phyloP scores from a whole-genome alignment of 192 early-diverging fungal genomes.

The Linnemannia schmuckeri region DNA sequence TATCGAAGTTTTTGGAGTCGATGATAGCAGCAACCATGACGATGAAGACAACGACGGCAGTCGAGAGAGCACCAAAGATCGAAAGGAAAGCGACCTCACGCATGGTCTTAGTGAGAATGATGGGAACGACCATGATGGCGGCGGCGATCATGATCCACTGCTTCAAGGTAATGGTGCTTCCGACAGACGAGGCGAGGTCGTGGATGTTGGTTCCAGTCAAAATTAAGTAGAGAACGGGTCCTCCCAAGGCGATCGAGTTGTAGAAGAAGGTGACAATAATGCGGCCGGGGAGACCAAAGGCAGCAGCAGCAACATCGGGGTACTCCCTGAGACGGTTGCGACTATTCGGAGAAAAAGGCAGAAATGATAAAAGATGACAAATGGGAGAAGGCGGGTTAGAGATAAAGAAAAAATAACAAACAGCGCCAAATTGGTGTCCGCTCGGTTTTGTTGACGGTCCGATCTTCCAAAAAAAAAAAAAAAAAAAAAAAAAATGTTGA shows the following conservation, averaged over 20 bases:
- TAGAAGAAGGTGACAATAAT: conserved; percentile 68
- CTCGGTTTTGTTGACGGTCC: neutral
- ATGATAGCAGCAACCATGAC: conserved; percentile 64
- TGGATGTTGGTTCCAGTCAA: conserved; percentile 74
- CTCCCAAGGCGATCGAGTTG: conserved; percentile 66
- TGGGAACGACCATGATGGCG: conserved; percentile 70
- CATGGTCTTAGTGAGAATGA: conserved; percentile 74
- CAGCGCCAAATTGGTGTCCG: conserved; percentile 7
- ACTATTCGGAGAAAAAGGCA: conserved; percentile 20
- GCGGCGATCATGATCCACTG: conserved; percentile 73
- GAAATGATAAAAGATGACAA: neutral
- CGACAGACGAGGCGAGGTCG: conserved; percentile 59
- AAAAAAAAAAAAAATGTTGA: too few relatives aligned
- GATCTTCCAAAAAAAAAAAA: conserved; percentile 11
- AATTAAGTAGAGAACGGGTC: conserved; percentile 72
- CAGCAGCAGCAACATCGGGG: conserved; percentile 73
- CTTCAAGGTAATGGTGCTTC: conserved; percentile 52
- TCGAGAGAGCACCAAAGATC: conserved; percentile 75
- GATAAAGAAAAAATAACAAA: conserved; percentile 9
- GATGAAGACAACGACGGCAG: conserved; percentile 71
- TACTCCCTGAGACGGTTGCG: conserved; percentile 69
- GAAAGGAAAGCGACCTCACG: conserved; percentile 74
- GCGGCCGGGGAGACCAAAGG: conserved; percentile 63
- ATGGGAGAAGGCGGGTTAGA: neutral
- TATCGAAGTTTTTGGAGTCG: conserved; percentile 61